phyloP scores from a whole-genome alignment of 2,329 filamentous ascomycete genomes.

The Scopulariopsis brevicaulis region DNA sequence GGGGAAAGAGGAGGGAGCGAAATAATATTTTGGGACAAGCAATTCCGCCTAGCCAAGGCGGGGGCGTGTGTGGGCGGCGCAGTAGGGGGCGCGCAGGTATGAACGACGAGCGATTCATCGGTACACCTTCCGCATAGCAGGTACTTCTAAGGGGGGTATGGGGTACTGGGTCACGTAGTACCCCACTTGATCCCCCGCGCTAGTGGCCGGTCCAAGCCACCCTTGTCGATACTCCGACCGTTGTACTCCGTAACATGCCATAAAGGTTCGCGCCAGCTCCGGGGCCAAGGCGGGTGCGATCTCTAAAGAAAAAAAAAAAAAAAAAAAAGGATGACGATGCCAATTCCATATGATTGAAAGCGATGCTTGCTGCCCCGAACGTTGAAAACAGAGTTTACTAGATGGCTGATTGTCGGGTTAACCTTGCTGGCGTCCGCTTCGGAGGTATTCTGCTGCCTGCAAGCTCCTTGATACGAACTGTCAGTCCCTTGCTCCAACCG shows the following conservation, averaged over 20 bases:
- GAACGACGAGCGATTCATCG: slow-evolving; percentile 9
- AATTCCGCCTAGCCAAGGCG: slow-evolving; percentile 10
- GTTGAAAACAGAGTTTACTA: neutral
- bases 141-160: neutral
- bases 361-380: neutral
- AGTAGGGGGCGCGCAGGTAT: slow-evolving; percentile 6
- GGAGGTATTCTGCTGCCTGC: neutral
- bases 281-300: neutral
- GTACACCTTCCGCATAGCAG: neutral
- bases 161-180: neutral
- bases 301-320: neutral
- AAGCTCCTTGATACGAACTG: neutral
- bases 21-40: slow-evolving; percentile 27
- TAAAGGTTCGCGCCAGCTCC: neutral
- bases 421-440: neutral
- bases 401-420: neutral
- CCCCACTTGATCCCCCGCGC: neutral
- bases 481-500: neutral
- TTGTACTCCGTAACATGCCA: neutral
- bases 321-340: neutral
- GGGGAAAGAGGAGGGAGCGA: slow-evolving; percentile 18
- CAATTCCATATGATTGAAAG: neutral
- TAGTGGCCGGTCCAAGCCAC: neutral
- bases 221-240: neutral
- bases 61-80: slow-evolving; percentile 7